phyloP scores from a whole-genome alignment of 495 filamentous ascomycete species.

The Penicillium verhagenii region DNA sequence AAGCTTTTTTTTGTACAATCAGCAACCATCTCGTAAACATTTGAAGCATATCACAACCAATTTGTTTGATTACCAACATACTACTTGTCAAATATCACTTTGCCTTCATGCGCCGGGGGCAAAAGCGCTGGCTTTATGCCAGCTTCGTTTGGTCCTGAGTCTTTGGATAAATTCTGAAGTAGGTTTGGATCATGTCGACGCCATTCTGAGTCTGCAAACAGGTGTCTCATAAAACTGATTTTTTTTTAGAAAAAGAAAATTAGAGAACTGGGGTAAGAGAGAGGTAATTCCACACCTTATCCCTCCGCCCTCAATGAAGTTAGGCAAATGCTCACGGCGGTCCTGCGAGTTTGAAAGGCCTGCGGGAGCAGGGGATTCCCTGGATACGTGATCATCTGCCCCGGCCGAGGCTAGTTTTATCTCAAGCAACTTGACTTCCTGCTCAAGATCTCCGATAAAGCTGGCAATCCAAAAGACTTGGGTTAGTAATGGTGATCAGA shows the following conservation, averaged over 20 bases:
- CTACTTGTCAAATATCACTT: slow-evolving; percentile 26
- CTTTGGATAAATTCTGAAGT: slow-evolving; percentile 21
- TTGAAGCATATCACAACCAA: background rate
- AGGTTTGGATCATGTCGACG: slow-evolving; percentile 24
- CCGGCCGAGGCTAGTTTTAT: background rate
- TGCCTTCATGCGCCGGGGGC: slow-evolving; percentile 16
- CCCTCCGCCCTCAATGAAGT: slow-evolving; percentile 24
- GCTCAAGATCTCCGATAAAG: slow-evolving; percentile 25
- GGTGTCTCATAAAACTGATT: slow-evolving; percentile 25
- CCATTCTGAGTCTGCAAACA: slow-evolving; percentile 27
- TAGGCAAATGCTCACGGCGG: slow-evolving; percentile 12
- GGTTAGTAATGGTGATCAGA: background rate
- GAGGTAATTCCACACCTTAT: slow-evolving; percentile 19
- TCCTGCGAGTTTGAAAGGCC: background rate
- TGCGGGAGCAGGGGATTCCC: background rate
- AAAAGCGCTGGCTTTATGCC: slow-evolving; percentile 18
- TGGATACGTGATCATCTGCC: background rate
- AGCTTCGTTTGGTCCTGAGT: slow-evolving; percentile 14
- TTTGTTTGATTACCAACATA: slow-evolving; percentile 8
- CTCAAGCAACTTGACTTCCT: slow-evolving; percentile 14
- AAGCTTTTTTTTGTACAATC: slow-evolving; percentile 16
- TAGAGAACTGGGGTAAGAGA: too few species aligned
- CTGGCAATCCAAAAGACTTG: slow-evolving; percentile 6
- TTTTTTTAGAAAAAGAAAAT: too few species aligned
- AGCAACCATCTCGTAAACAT: too few species aligned